These are phyloP conservation scores for Seminavis robusta DNA, from an alignment of 108 stramenopile genomes.

Conservation along the genomic window DNA sequence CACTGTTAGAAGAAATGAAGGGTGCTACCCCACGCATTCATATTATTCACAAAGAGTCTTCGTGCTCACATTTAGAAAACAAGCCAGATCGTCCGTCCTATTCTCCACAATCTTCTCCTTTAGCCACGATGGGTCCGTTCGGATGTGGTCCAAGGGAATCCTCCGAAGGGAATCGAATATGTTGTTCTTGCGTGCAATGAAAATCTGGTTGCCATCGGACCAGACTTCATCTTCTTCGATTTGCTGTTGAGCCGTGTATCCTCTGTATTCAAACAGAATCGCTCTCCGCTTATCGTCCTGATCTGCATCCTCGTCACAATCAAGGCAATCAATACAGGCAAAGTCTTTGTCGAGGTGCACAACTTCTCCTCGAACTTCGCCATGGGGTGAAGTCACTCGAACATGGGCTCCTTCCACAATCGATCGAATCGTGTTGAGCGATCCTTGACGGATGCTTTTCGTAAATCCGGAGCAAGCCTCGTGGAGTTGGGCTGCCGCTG, in stretches of 20 bases:
- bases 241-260: constrained; percentile 16
- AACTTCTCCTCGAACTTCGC: constrained; percentile 37
- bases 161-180: constrained; percentile 46
- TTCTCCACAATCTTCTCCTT: constrained; percentile 41
- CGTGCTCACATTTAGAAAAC: constrained; percentile 68
- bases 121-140: constrained; percentile 62
- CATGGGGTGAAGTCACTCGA: constrained; percentile 21
- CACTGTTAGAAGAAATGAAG: no score
- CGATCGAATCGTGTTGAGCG: constrained; percentile 23
- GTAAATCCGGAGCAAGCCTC: constrained; percentile 26
- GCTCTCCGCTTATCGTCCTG: no score
- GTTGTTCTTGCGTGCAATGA: constrained; percentile 36
- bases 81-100: constrained; percentile 62
- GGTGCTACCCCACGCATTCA: no score
- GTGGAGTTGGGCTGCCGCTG: constrained; percentile 36
- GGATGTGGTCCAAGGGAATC: constrained; percentile 35
- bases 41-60: no score
- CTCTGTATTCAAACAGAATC: constrained; percentile 41
- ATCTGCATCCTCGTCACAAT: constrained; percentile 20
- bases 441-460: constrained; percentile 25
- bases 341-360: constrained; percentile 31
- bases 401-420: constrained; percentile 41
- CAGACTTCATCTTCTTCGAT: constrained; percentile 45
- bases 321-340: constrained; percentile 39
- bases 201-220: constrained; percentile 49